Evolutionary conservation across 441 rosid genomes (phyloP).

Genomic region (Pelargonium citronellum): DNA sequence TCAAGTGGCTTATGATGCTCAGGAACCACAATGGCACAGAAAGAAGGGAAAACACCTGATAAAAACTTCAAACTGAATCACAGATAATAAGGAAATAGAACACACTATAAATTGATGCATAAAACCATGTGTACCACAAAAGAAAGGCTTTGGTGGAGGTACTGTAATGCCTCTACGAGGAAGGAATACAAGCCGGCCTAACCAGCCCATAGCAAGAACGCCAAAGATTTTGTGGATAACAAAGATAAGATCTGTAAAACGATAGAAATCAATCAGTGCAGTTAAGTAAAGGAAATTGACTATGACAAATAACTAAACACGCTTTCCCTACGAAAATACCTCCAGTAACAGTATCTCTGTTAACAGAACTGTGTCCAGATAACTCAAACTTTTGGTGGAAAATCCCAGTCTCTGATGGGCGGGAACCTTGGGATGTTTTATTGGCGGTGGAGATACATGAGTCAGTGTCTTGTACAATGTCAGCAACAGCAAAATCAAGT

Average conservation of each 20-base stretch:
- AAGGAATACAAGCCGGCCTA: slow-evolving; percentile 9
- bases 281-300: neutral
- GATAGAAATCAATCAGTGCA: neutral
- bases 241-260: neutral
- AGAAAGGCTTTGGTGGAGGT: slow-evolving; percentile 1
- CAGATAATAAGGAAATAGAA: neutral
- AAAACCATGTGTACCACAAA: neutral
- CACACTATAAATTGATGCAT: neutral
- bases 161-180: neutral
- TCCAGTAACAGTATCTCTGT: neutral
- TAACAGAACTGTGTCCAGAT: neutral
- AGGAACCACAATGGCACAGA: neutral
- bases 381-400: neutral
- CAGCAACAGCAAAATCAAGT: neutral
- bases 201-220: neutral
- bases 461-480: neutral
- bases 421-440: neutral
- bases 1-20: neutral
- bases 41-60: slow-evolving; percentile 3
- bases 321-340: neutral
- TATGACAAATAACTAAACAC: neutral
- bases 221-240: neutral
- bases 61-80: neutral
- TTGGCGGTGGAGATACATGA: neutral
- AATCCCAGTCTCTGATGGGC: neutral